Conservation (phyloP, 306 rosid genomes). For the Chamaecrista fasciculata region DNA sequence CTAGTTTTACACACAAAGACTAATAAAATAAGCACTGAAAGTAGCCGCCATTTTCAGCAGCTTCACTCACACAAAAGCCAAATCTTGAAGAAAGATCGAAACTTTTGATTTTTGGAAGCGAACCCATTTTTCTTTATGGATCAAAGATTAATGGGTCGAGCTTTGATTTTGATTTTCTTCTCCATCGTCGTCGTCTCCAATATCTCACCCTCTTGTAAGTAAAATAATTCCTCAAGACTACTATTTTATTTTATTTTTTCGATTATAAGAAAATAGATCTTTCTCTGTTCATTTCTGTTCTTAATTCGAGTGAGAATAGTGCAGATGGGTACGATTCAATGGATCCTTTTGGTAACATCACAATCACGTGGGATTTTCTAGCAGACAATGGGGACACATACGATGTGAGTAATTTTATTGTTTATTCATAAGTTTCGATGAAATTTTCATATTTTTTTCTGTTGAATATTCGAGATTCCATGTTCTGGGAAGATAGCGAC, state of each 20-base stretch:
- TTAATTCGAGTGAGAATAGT: slow-evolving; percentile 20
- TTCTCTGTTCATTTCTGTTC: background rate
- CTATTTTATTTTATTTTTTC: too few relatives aligned
- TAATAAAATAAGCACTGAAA: background rate
- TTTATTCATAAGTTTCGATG: background rate
- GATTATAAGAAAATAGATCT: background rate
- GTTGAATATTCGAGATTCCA: background rate
- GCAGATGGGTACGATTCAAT: slow-evolving; percentile 73
- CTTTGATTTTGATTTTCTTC: slow-evolving; percentile 32
- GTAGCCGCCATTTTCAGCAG: slow-evolving; percentile 7
- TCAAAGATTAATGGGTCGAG: slow-evolving; percentile 26
- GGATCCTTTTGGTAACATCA: slow-evolving; percentile 69
- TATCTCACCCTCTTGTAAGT: slow-evolving; percentile 56
- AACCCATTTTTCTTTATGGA: slow-evolving; percentile 24
- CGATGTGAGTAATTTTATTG: slow-evolving; percentile 43
- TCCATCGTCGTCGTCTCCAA: slow-evolving; percentile 27
- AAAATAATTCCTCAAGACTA: too few relatives aligned
- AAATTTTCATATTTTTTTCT: background rate
- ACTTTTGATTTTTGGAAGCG: background rate
- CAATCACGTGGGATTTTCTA: slow-evolving; percentile 67
- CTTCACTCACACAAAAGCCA: background rate
- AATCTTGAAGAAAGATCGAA: background rate
- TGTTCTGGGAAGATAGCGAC: slow-evolving; percentile 8
- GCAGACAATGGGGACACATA: slow-evolving; percentile 36
- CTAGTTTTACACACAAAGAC: background rate